These are phyloP conservation scores for Backusella luteola DNA, from an alignment of 192 early-diverging fungal species.

Conservation along the genomic window DNA sequence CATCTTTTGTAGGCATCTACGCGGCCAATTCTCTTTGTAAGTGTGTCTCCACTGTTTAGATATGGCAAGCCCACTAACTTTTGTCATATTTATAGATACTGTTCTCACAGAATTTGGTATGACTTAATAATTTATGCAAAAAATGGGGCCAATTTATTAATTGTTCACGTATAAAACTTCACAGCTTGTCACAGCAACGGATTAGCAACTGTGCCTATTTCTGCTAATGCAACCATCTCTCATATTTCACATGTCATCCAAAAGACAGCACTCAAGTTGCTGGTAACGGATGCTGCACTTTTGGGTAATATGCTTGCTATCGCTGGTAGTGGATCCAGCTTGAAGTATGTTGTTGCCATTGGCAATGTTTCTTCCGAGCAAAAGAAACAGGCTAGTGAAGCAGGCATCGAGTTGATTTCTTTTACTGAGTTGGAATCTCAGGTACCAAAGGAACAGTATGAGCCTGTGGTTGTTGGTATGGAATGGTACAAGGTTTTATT, in stretches of 20 bases:
- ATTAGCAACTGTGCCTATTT: slow-evolving; percentile 31
- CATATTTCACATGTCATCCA: slow-evolving; percentile 26
- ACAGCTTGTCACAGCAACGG: slow-evolving; percentile 23
- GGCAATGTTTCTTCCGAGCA: slow-evolving; percentile 15
- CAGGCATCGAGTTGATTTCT: slow-evolving; percentile 12
- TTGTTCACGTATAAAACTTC: neutral
- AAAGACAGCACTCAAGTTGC: slow-evolving; percentile 9
- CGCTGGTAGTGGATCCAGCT: neutral
- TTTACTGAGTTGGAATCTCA: slow-evolving; percentile 19
- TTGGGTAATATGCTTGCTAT: slow-evolving; percentile 2
- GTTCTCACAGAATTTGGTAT: slow-evolving; percentile 16
- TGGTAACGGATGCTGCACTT: neutral
- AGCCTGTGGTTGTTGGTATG: slow-evolving; percentile 26
- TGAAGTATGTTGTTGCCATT: slow-evolving; percentile 27
- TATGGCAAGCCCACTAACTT: neutral
- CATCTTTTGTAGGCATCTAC: slow-evolving; percentile 38
- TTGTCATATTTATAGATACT: slow-evolving; percentile 7
- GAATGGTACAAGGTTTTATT: neutral
- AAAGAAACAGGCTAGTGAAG: neutral
- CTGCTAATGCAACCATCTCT: slow-evolving; percentile 18
- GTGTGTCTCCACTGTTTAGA: neutral
- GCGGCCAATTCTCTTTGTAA: slow-evolving; percentile 40
- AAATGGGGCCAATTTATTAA: neutral
- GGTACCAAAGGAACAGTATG: neutral
- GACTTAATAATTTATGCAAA: neutral